A percentile compares a stretch with the other conserved stretches of the same genome.
These are phyloP conservation scores for Russula sp. DNA, from an alignment of 768 basidiomycete genomes.

Conservation along the genomic window DNA sequence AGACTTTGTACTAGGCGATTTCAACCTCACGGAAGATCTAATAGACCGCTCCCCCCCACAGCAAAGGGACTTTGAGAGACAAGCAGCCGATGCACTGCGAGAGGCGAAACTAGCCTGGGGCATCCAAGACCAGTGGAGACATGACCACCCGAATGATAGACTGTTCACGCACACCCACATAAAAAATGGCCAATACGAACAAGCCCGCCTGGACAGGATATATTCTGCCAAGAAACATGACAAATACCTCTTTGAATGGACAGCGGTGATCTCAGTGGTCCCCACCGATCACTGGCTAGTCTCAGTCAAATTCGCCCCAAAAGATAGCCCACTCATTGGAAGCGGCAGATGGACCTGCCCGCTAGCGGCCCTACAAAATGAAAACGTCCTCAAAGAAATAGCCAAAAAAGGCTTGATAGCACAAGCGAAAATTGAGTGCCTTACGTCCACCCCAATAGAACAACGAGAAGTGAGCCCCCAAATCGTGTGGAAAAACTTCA, in stretches of 20 bases:
- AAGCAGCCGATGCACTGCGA: not conserved
- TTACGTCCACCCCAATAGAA: no score
- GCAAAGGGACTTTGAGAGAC: fast-evolving
- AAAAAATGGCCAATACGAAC: not conserved
- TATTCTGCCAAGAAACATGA: not conserved
- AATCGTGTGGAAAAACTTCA: not conserved
- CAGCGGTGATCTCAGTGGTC: not conserved
- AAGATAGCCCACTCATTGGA: not conserved
- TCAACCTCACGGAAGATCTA: not conserved
- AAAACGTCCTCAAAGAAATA: not conserved
- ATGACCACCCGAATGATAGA: not conserved
- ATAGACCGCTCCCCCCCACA: not conserved
- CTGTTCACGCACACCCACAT: not conserved
- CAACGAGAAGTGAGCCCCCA: no score
- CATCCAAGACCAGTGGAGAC: not conserved
- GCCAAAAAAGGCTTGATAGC: not conserved
- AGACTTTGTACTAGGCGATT: not conserved
- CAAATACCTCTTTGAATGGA: not conserved
- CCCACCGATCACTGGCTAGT: not conserved
- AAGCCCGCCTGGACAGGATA: conserved; percentile 1
- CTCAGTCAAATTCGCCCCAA: not conserved
- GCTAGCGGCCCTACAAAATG: not conserved
- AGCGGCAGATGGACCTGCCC: conserved; percentile 3
- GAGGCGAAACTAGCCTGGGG: not conserved
- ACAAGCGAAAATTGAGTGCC: fast-evolving